These are phyloP conservation scores for Paecilomyces variotii DNA, from an alignment of 2,329 filamentous ascomycete species.

Conservation along the genomic window DNA sequence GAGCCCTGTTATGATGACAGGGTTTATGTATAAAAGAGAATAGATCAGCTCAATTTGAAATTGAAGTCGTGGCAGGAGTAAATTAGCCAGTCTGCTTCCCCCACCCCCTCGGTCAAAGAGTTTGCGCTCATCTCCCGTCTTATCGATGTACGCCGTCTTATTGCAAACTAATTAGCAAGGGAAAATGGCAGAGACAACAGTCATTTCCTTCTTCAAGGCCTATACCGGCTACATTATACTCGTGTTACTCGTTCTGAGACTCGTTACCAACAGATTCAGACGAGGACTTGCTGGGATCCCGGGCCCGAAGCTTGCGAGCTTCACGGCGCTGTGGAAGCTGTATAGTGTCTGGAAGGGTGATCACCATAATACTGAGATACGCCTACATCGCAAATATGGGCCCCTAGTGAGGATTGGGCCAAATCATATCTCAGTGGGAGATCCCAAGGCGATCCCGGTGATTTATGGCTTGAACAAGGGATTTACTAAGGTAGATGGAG, in stretches of 20 bases:
- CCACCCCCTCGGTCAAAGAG: background rate
- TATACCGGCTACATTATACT: conserved; percentile 1
- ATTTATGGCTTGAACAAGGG: conserved; percentile 82
- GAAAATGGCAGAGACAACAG: background rate
- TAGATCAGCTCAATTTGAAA: background rate
- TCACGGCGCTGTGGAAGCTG: conserved; percentile 11
- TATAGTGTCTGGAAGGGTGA: conserved; percentile 12
- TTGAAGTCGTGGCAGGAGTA: background rate
- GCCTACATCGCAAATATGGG: conserved; percentile 26
- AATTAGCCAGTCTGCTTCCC: background rate
- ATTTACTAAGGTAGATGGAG: conserved; percentile 59
- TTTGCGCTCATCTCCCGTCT: background rate
- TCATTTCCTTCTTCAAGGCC: background rate
- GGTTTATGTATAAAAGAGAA: background rate
- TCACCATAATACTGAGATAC: conserved; percentile 7
- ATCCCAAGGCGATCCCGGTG: conserved; percentile 64
- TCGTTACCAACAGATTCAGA: conserved; percentile 5
- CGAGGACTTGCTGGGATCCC: conserved; percentile 7
- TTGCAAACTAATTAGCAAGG: background rate
- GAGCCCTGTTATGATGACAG: background rate
- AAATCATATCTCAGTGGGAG: conserved; percentile 56
- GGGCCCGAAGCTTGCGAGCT: conserved; percentile 7
- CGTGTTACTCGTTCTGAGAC: conserved; percentile 1
- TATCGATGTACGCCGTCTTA: background rate
- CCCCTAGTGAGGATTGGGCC: conserved; percentile 23